Evolutionary conservation across 1,139 yeast genomes (phyloP), one percentile per base, ranked within the genome.

Genomic region (Meyerozyma elateridarum): DNA sequence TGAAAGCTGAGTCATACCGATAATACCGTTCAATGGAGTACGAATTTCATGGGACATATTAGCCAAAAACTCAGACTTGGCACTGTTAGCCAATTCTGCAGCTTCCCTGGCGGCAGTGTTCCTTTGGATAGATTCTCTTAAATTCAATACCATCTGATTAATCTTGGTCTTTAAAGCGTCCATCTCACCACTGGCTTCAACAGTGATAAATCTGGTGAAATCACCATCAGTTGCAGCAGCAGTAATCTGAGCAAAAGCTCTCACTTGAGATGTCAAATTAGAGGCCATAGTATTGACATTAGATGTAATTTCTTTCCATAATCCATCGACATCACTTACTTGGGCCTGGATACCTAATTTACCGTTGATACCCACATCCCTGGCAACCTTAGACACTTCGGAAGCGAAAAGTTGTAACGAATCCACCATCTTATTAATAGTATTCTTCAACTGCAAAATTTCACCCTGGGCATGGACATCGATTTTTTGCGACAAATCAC

Each of bases 191-290:
- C 81, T 72, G 1, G 95, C 95, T 51, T 85, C 95, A 39, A 85
- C 95, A 0, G 95, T 85, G 45, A 85, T 85, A 50, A 85, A 84
- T 41, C 93, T 70, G 0, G 95, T 85, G 58, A 85, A 85, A 55
- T 85, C 95, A 54, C 95, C 95, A 61, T 85, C 95, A 2, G 95
- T 85, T 4, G 95, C 95, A 22, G 95, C 93, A 17, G 93, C 95
- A 0, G 95, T 85, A 49, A 85, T 85, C 54, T 85, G 94, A 26
- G 94, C 95, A 63, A 85, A 85, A 0, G 95, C 95, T 61, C 95
- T 77, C 51, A 85, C 95, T 62, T 85, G 95, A 1, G 94, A 81
- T 0, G 95, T 85, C 54, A 85, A 74, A 54, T 85, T 85, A 15
- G 91, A 79, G 34, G 95, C 95, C 95, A 85, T 85, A 18, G 93